Evolutionary conservation across 2,329 filamentous ascomycete species (phyloP).

Genomic region (Aspergillus felis): DNA sequence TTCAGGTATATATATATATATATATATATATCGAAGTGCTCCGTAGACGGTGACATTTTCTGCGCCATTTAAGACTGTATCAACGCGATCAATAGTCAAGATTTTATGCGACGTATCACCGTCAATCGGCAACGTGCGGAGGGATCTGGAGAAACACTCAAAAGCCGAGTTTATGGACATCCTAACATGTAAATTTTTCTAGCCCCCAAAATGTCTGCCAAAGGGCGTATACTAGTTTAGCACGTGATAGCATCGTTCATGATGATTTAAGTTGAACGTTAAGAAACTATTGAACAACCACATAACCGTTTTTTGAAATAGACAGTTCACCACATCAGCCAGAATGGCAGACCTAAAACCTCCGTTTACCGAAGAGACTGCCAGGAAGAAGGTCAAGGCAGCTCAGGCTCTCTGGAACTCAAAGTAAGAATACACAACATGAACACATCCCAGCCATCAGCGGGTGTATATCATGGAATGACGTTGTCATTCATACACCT

Average conservation of each 20-base stretch:
- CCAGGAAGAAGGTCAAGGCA: slow-evolving; percentile 72
- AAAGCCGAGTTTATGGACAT: too few species aligned
- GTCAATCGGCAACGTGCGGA: too few species aligned
- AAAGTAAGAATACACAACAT: slow-evolving; percentile 45
- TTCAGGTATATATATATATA: neutral
- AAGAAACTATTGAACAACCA: neutral
- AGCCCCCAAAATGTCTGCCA: too few species aligned
- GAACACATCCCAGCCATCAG: neutral
- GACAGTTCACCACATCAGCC: neutral
- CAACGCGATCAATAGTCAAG: too few species aligned
- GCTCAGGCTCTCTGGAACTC: slow-evolving; percentile 83
- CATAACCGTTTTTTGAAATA: neutral
- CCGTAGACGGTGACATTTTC: neutral
- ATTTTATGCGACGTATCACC: too few species aligned
- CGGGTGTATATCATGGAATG: neutral
- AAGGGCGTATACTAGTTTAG: neutral
- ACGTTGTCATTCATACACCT: neutral
- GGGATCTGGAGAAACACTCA: too few species aligned
- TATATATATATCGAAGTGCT: neutral
- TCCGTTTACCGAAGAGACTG: slow-evolving; percentile 72
- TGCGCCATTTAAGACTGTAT: too few species aligned
- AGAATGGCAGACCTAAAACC: slow-evolving; percentile 49
- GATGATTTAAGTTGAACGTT: neutral
- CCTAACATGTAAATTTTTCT: too few species aligned
- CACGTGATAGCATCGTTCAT: neutral